Evolutionary conservation across 495 filamentous ascomycete species (phyloP).

Genomic region (Talaromyces stipitatus): DNA sequence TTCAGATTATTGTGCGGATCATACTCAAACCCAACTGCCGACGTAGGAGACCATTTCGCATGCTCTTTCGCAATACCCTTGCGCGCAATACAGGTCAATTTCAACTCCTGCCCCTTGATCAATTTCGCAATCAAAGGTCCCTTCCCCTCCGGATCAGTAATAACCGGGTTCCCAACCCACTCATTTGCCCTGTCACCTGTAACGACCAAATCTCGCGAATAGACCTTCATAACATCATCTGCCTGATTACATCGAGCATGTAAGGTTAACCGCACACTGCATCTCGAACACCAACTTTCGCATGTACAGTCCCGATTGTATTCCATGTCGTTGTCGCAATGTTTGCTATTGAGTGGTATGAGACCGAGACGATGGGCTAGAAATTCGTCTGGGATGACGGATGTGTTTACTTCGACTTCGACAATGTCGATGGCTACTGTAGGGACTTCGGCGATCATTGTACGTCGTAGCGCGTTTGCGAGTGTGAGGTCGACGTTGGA

Average conservation of each 20-base stretch:
- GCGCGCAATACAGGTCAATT: slow-evolving; percentile 87
- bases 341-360: slow-evolving; percentile 76
- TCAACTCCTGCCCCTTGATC: slow-evolving; percentile 77
- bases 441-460: slow-evolving; percentile 89
- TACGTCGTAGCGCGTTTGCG: slow-evolving; percentile 88
- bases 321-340: slow-evolving; percentile 70
- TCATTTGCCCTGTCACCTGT: slow-evolving; percentile 53
- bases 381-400: slow-evolving; percentile 92
- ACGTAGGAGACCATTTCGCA: slow-evolving; percentile 89
- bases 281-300: slow-evolving; percentile 84
- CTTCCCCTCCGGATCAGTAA: slow-evolving; percentile 68
- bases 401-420: slow-evolving; percentile 87
- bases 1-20: slow-evolving; percentile 90
- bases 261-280: slow-evolving; percentile 74
- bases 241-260: slow-evolving; percentile 71
- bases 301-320: slow-evolving; percentile 97
- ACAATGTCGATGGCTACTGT: slow-evolving; percentile 94
- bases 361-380: slow-evolving; percentile 88
- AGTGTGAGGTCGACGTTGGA: slow-evolving; percentile 75
- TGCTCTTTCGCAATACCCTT: slow-evolving; percentile 99
- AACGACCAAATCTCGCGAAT: slow-evolving; percentile 76
- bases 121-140: slow-evolving; percentile 85
- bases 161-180: slow-evolving; percentile 77
- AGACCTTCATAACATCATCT: slow-evolving; percentile 81
- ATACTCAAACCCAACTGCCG: slow-evolving; percentile 95